These are phyloP conservation scores for Echinochloa phyllopogon DNA, from an alignment of 176 grass and related monocot species.

Conservation along the genomic window DNA sequence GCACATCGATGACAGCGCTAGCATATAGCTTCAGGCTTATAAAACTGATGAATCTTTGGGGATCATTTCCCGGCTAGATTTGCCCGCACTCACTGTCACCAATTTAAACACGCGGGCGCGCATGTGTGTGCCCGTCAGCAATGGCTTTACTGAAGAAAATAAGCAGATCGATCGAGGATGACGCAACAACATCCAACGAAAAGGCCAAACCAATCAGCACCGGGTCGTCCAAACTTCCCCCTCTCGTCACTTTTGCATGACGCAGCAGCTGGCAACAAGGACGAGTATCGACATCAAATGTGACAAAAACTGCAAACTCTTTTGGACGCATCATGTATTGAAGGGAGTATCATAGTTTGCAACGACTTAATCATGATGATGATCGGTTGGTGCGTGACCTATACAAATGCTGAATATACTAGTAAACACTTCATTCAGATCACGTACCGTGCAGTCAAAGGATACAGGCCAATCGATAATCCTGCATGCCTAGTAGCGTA, in stretches of 20 bases:
- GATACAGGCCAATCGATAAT: constrained; percentile 22
- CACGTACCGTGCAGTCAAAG: constrained; percentile 54
- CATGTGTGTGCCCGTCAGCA: no score
- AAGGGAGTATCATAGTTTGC: neutral
- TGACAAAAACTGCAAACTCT: constrained; percentile 43
- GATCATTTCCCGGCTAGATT: no score
- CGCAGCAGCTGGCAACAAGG: neutral
- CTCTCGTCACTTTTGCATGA: neutral
- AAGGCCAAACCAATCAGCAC: neutral
- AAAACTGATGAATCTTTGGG: no score
- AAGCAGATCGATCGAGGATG: no score
- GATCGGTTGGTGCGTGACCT: neutral
- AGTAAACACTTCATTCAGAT: constrained; percentile 1
- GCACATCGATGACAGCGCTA: no score
- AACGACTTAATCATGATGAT: constrained; percentile 1
- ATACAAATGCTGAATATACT: neutral
- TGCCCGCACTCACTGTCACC: no score
- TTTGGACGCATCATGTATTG: neutral
- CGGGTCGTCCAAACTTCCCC: neutral
- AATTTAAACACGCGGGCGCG: no score
- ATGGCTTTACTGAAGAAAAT: no score
- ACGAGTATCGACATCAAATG: neutral
- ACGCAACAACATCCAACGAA: no score
- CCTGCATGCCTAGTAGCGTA: neutral
- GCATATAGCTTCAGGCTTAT: no score